Evolutionary conservation across 2,329 filamentous ascomycete genomes (phyloP), one percentile per base, ranked within the genome.

Genomic region (Colletotrichum zoysiae): DNA sequence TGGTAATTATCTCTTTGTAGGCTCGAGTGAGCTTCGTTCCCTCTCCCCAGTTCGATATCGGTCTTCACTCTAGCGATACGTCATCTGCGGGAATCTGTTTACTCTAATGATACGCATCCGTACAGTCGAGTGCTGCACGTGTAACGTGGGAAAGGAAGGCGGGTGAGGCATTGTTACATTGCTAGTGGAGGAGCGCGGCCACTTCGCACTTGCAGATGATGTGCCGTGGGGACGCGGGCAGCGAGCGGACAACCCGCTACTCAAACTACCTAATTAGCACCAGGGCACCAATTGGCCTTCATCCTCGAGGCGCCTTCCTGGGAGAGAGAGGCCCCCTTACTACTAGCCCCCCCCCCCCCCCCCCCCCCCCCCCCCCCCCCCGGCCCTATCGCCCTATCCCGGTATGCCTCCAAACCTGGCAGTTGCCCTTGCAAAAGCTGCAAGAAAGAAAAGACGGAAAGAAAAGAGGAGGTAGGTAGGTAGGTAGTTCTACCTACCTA

Each of bases 81-180:
- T 42, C 42, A 35, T 33, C 53, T 42, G 40, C 7, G 2, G 9
- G 18, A 18, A 30, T 18, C 30, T 50, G 8, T 38, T 20, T 9
- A 48, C 14, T 23, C 26, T 33, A 16, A 30, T 23, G 18, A 44
- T 26, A 33, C 26, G 9, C n/a, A 38, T 35, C 35, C 46, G 20
- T 23, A n/a, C 20, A 48, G 20, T 48, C 44, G 44, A 48, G 44
- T 48, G 14, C n/a, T 23, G 9, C 46, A 48, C 46, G 46, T n/a
- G 46, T 23, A 23, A 1, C 12, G 20, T 51, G 35, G 18, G 30
- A 51, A 40, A 33, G 44, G 55, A 59, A 42, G 64, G 64, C 56
- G 57, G 35, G 35, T 61, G 56, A 67, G 56, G 64, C 64, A 48
- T 59, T 60, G 56, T 67, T 61, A 57, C 64, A 67, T 61, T 44